Evolutionary conservation across 2,329 filamentous ascomycete genomes (phyloP), one percentile per base, ranked within the genome.

Genomic region (Monosporascus sp.): DNA sequence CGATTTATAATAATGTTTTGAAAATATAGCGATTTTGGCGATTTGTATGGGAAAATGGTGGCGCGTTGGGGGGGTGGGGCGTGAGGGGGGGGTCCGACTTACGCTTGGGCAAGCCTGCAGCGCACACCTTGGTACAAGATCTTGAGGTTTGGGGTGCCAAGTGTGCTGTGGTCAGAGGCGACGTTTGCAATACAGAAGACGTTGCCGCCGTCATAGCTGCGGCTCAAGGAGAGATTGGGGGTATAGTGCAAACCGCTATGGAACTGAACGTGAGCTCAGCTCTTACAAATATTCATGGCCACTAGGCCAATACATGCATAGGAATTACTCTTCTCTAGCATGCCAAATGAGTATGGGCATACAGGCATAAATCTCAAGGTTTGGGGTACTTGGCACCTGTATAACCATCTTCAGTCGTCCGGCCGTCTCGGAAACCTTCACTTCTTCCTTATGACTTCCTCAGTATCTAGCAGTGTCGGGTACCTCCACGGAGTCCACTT

Each of bases 401-500:
- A 20, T 18, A 43, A 20, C 18, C 9, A n/a, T 5, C 9, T n/a
- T 4, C 48, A 22, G 18, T 15, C 15, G 15, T 8, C 43, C n/a
- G 18, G 40, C 7, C 40, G 40, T 5, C 15, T 4, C 17, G 9
- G 9, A 4, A 20, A n/a, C 40, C 40, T 43, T 15, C 2, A 43
- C 40, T 43, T 43, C 40, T 43, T 43, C 40, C 18, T 43, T 5
- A 18, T 43, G 40, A 43, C 40, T 20, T 43, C 40, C 15, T 43
- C 40, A 9, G 40, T 68, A 9, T 60, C 60, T 2, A 69, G 65
- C 7, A 66, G 50, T 17, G 40, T 69, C 2, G 70, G 70, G 69
- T 5, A 68, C 54, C 3, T 58, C 65, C 1, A 66, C 64, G 0
- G 61, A 72, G 52, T 51, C 51, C 43, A 70, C 68, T 49, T 72